Conservation (phyloP, 2,329 filamentous ascomycete genomes). For the Scytalidium sp. region DNA sequence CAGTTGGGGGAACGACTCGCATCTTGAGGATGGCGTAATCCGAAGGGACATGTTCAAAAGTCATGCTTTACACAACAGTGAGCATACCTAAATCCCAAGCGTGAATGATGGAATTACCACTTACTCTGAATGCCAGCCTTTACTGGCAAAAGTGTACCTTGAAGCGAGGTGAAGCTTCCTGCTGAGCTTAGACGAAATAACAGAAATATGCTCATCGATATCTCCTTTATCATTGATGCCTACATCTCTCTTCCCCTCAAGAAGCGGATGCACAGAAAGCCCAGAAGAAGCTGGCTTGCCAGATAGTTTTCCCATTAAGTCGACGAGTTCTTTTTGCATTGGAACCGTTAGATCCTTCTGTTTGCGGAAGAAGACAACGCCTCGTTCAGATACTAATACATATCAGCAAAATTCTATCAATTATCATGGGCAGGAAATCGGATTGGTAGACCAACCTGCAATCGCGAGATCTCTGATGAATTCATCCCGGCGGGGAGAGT, state of each 20-base stretch:
- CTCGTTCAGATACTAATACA: conserved; percentile 29
- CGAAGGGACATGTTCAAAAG: conserved; percentile 54
- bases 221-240: conserved; percentile 5
- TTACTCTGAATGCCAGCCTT: conserved; percentile 23
- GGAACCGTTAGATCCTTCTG: conserved; percentile 49
- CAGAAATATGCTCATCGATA: conserved; percentile 6
- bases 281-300: conserved; percentile 48
- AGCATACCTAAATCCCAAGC: background rate
- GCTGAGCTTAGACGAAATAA: conserved; percentile 2
- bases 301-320: conserved; percentile 48
- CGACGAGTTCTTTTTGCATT: conserved; percentile 46
- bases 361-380: conserved; percentile 56
- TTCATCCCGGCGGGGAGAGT: conserved; percentile 4
- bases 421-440: no score
- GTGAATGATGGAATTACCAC: background rate
- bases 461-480: conserved; percentile 4
- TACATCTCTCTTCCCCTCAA: conserved; percentile 5
- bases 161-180: conserved; percentile 6
- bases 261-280: conserved; percentile 2
- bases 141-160: conserved; percentile 3
- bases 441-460: background rate
- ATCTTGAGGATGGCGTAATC: conserved; percentile 55
- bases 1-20: conserved; percentile 48
- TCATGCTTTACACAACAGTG: no score
- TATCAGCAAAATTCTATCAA: background rate